Evolutionary conservation across 106 monocot species (phyloP).

Genomic region (Narthecium ossifragum): DNA sequence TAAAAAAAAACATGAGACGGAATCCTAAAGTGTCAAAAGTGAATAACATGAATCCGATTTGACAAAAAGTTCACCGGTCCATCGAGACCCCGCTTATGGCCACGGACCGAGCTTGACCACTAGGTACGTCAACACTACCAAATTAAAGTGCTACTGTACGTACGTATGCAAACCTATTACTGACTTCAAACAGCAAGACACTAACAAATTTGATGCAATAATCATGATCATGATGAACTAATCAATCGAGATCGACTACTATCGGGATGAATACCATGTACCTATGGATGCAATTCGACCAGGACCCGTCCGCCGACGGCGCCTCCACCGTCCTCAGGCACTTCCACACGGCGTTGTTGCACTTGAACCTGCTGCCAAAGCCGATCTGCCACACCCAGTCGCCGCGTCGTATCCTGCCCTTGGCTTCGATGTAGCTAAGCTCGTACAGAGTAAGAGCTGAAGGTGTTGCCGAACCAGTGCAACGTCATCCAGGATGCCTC

Average conservation of each 20-base stretch:
- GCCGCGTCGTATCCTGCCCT: slow-evolving; percentile 14
- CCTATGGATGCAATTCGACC: slow-evolving; percentile 7
- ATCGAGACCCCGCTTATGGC: too few species aligned
- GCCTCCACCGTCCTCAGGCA: slow-evolving; percentile 9
- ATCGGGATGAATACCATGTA: slow-evolving; percentile 9
- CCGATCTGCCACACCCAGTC: slow-evolving; percentile 40
- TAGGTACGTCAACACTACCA: too few species aligned
- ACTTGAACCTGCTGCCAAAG: slow-evolving; percentile 46
- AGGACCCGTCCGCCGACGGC: slow-evolving; percentile 7
- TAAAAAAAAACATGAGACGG: too few species aligned
- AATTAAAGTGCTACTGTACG: too few species aligned
- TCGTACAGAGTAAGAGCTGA: slow-evolving; percentile 39
- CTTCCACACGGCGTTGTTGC: slow-evolving; percentile 42
- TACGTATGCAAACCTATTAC: too few species aligned
- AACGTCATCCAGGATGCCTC: slow-evolving; percentile 25
- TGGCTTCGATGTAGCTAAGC: slow-evolving; percentile 19
- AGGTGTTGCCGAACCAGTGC: slow-evolving; percentile 28
- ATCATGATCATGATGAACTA: too few species aligned
- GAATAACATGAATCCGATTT: too few species aligned
- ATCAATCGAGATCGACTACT: slow-evolving; percentile 9
- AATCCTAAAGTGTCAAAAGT: too few species aligned
- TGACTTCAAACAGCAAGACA: too few species aligned
- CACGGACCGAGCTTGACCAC: too few species aligned
- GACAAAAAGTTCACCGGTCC: too few species aligned
- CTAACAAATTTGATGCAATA: too few species aligned